Percentiles rank a stretch among this genome's conserved stretches.
These are phyloP conservation scores for Trebouxiophyceae sp. DNA, from an alignment of 163 green algal species.

Conservation along the genomic window DNA sequence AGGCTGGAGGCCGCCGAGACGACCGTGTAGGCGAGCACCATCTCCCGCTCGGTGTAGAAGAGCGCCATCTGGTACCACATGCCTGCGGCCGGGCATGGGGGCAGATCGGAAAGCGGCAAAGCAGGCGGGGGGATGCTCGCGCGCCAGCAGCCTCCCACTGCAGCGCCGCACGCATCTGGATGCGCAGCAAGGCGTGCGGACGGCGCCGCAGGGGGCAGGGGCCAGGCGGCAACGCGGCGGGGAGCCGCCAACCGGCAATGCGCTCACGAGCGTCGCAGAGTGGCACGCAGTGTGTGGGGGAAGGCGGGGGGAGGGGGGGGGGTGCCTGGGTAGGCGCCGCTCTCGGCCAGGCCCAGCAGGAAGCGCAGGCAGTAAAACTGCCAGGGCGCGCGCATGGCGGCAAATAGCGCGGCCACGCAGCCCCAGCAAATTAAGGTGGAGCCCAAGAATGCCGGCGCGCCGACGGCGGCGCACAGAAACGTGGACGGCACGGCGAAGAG, in stretches of 20 bases:
- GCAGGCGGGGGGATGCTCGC: too few relatives aligned
- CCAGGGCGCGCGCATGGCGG: constrained; percentile 1
- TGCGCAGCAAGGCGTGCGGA: too few relatives aligned
- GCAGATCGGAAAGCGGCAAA: too few relatives aligned
- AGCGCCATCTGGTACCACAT: constrained; percentile 11
- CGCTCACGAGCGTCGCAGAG: too few relatives aligned
- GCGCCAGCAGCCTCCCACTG: too few relatives aligned
- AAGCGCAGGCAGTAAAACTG: constrained; percentile 27
- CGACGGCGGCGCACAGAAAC: constrained; percentile 14
- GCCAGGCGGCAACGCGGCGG: too few relatives aligned
- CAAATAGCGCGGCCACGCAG: constrained; percentile 19
- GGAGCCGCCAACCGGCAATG: too few relatives aligned
- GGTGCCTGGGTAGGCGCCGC: constrained; percentile 12
- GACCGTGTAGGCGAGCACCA: constrained; percentile 5
- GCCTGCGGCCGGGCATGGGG: neutral
- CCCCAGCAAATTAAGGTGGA: constrained; percentile 27
- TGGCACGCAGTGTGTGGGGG: too few relatives aligned
- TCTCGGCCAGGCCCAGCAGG: constrained; percentile 29
- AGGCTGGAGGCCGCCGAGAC: neutral
- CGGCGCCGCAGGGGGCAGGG: too few relatives aligned
- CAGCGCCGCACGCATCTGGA: too few relatives aligned
- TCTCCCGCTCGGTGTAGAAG: constrained; percentile 7
- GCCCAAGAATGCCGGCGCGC: constrained; percentile 23
- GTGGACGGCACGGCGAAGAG: constrained; percentile 26
- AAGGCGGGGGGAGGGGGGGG: neutral